phyloP scores from a whole-genome alignment of 1,284 basidiomycete species.

The Heterobasidion occidentale region DNA sequence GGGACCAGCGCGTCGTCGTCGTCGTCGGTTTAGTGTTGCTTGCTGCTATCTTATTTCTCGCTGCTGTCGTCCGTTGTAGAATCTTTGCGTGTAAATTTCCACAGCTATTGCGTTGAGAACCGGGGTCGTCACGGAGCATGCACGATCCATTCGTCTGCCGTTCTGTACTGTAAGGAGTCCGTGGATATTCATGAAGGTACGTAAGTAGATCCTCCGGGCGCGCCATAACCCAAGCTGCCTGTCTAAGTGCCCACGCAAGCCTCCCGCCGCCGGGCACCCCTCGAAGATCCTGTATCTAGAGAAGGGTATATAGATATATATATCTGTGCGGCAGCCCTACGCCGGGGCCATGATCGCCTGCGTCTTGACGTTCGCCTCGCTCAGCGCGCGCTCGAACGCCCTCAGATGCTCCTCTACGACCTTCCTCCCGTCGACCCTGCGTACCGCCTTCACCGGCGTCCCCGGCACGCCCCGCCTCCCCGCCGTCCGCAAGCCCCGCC shows the following conservation, averaged over 20 bases:
- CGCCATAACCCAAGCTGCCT: neutral
- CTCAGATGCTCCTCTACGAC: slow-evolving; percentile 68
- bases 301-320: neutral
- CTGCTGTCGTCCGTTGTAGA: too few relatives aligned
- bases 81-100: too few relatives aligned
- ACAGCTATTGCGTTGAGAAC: too few relatives aligned
- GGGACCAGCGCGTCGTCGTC: too few relatives aligned
- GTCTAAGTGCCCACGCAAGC: neutral
- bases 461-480: slow-evolving; percentile 11
- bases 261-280: neutral
- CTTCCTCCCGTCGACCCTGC: slow-evolving; percentile 53
- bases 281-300: neutral
- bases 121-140: too few relatives aligned
- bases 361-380: slow-evolving; percentile 64
- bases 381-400: slow-evolving; percentile 63
- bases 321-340: slow-evolving; percentile 1
- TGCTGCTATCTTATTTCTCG: too few relatives aligned
- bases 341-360: slow-evolving; percentile 67
- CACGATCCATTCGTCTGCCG: too few relatives aligned
- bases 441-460: slow-evolving; percentile 18
- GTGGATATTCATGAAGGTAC: neutral
- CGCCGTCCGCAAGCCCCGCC: slow-evolving; percentile 39
- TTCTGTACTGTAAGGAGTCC: too few relatives aligned
- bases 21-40: too few relatives aligned
- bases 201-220: neutral